Evolutionary conservation across 108 stramenopile genomes (phyloP).

Genomic region (Cafeteria roenbergensis): DNA sequence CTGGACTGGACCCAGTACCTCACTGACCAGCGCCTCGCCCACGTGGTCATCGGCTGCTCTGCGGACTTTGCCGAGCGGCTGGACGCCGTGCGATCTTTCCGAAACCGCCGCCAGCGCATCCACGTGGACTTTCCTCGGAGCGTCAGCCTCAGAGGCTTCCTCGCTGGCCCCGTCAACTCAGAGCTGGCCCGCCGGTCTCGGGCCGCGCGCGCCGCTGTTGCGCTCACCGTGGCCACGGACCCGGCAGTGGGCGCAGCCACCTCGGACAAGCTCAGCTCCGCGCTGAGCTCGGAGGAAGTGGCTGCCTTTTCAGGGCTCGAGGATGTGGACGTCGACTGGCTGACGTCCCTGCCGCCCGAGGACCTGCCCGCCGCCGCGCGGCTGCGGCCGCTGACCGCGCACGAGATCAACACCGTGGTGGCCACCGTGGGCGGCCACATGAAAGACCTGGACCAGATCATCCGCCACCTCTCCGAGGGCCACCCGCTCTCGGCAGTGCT

Average conservation of each 20-base stretch:
- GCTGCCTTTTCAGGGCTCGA: too few relatives aligned
- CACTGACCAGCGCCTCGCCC: background rate
- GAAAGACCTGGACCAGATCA: background rate
- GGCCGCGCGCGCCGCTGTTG: too few relatives aligned
- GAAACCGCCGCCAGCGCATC: background rate
- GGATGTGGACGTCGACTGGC: too few relatives aligned
- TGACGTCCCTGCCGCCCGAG: too few relatives aligned
- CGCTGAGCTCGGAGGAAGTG: too few relatives aligned
- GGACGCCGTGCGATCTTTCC: background rate
- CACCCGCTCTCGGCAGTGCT: background rate
- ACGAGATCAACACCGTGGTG: background rate
- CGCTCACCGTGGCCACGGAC: too few relatives aligned
- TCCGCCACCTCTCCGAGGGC: background rate
- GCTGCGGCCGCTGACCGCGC: background rate
- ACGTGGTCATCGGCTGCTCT: background rate
- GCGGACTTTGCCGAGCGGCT: background rate
- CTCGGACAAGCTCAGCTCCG: too few relatives aligned
- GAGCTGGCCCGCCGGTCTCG: too few relatives aligned
- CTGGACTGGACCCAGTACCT: conserved; percentile 6
- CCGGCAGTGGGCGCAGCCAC: too few relatives aligned
- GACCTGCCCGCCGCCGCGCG: too few relatives aligned
- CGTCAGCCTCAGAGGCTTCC: background rate
- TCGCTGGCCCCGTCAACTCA: background rate
- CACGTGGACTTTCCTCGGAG: background rate
- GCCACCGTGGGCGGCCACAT: background rate